These are phyloP conservation scores for Mortierella sp. DNA, from an alignment of 371 early-diverging fungal species.

Conservation along the genomic window DNA sequence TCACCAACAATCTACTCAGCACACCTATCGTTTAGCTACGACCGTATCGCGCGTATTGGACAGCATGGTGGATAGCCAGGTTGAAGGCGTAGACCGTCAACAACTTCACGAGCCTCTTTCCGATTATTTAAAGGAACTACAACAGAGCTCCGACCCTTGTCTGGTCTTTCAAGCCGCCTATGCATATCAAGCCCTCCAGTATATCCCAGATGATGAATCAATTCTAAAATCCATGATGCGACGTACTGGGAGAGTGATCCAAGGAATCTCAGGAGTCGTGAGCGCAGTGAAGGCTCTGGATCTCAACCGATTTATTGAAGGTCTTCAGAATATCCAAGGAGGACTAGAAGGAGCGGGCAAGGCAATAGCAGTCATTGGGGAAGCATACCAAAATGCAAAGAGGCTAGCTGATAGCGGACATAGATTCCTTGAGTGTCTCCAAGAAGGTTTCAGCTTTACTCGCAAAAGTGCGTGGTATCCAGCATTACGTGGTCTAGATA, in stretches of 20 bases:
- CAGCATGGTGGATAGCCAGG: constrained; percentile 16
- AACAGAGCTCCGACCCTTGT: constrained; percentile 10
- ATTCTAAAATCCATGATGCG: not conserved
- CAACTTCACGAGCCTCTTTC: constrained; percentile 10
- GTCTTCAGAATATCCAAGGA: not conserved
- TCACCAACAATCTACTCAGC: not conserved
- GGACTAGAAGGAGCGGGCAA: constrained; percentile 1
- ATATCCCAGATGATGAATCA: constrained; percentile 12
- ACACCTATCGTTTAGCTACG: not conserved
- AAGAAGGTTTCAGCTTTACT: constrained; percentile 7
- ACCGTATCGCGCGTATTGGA: constrained; percentile 14
- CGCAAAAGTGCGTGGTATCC: constrained; percentile 15
- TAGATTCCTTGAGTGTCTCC: not conserved
- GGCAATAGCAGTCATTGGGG: not conserved
- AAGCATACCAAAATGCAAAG: not conserved
- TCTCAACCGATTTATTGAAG: constrained; percentile 1
- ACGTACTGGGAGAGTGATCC: not conserved
- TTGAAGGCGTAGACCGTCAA: constrained; percentile 7
- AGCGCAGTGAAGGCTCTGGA: constrained; percentile 14
- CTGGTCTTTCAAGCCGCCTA: constrained; percentile 16
- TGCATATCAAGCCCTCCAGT: constrained; percentile 17
- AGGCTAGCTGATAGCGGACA: constrained; percentile 5
- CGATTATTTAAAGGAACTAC: not conserved
- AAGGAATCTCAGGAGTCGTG: constrained; percentile 1
- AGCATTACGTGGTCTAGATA: constrained; percentile 4